Evolutionary conservation across 257 asterid species (phyloP), one percentile per base, ranked within the genome.

Genomic region (Solanum tarijense): DNA sequence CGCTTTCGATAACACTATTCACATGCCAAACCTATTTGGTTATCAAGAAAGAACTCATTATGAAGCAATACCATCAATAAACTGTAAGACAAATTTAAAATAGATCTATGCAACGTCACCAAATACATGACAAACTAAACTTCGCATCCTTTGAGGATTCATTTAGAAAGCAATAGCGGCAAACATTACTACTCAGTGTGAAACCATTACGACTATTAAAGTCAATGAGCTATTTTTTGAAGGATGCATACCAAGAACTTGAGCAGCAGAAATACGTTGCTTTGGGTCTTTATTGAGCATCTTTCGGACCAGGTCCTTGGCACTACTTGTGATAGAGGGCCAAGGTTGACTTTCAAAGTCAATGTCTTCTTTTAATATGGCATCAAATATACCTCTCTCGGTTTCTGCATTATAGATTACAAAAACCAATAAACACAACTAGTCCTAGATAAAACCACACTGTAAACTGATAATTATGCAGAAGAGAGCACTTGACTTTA

Each of bases 331-430:
- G 79, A 94, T 95, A 1, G 94, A 91, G 21, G 94, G 95, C 98
- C 98, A 95, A 36, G 98, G 98, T 69, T 92, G 79, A 79, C 93
- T 93, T 25, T 92, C 93, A 81, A 94, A 92, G 91, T 95, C 98
- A 32, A 95, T 88, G 20, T 91, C 73, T 65, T 97, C 98, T 90
- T 89, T 91, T 66, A 92, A 35, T 39, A 95, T 73, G 10, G 98
- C 92, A 87, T 93, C 95, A 87, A 95, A 95, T 89, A 95, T 95
- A 32, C 95, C 95, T 86, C 91, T 91, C 90, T 95, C 98, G 16
- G 90, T 91, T 89, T 93, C 98, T 95, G 93, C 89, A 90, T 84
- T 71, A 18, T 23, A 76, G 88, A 16, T 72, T 83, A 46, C 21
- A 12, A 4, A 35, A 16, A 29, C 41, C 41, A 81, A 46, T 46